These are phyloP conservation scores for Dissophora ornata DNA, from an alignment of 192 early-diverging fungal species.

Conservation along the genomic window DNA sequence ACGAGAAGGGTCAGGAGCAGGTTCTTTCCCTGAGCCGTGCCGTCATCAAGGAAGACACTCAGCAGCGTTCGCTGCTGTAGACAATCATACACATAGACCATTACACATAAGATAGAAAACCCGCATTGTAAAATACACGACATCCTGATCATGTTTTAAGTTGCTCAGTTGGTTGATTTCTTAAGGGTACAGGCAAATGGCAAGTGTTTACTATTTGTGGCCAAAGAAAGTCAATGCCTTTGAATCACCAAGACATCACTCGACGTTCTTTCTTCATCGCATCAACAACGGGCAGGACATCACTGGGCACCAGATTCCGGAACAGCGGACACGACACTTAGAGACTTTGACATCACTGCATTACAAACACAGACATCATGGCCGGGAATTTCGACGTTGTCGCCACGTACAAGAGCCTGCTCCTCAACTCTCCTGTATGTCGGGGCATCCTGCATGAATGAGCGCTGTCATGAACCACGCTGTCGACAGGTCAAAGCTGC, in stretches of 20 bases:
- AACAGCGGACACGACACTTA: neutral
- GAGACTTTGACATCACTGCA: neutral
- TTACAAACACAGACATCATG: slow-evolving; percentile 16
- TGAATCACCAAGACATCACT: no score
- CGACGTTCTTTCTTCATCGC: no score
- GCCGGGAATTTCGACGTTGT: slow-evolving; percentile 46
- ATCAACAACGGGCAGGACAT: neutral
- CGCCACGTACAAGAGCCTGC: slow-evolving; percentile 43
- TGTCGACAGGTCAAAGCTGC: no score
- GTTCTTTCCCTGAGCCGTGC: slow-evolving; percentile 34
- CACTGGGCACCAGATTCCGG: neutral
- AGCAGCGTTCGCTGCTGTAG: slow-evolving; percentile 18
- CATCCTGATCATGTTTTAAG: no score
- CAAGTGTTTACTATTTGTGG: no score
- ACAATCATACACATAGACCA: neutral
- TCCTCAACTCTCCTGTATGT: slow-evolving; percentile 46
- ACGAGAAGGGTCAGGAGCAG: slow-evolving; percentile 26
- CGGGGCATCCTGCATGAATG: no score
- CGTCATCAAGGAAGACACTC: slow-evolving; percentile 27
- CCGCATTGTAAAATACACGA: no score
- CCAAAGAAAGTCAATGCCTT: no score
- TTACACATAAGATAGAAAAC: no score
- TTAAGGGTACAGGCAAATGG: no score
- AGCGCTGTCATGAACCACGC: no score
- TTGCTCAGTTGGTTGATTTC: no score